A percentile compares a stretch with the other conserved stretches of the same genome.
phyloP scores from a whole-genome alignment of 1,284 basidiomycete species.

The Leccinum subrobustum region DNA sequence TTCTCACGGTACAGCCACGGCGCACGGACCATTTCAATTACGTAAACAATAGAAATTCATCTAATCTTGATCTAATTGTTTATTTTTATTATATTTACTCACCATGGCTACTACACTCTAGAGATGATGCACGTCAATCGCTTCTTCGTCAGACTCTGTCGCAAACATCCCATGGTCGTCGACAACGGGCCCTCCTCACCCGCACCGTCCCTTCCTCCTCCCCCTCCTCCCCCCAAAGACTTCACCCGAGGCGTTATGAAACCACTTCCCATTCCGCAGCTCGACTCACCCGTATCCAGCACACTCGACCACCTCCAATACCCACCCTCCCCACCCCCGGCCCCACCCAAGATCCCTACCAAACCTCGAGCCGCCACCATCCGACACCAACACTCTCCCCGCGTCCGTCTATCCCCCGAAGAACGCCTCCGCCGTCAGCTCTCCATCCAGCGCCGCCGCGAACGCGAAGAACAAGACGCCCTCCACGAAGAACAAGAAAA shows the following conservation, averaged over 20 bases:
- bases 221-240: constrained; percentile 30
- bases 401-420: constrained; percentile 31
- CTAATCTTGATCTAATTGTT: constrained; percentile 20
- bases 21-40: constrained; percentile 30
- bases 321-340: constrained; percentile 10
- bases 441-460: constrained; percentile 41
- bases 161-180: constrained; percentile 9
- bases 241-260: constrained; percentile 10
- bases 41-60: background rate
- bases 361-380: background rate
- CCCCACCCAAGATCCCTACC: constrained; percentile 6
- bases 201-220: constrained; percentile 6
- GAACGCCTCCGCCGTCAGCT: constrained; percentile 44
- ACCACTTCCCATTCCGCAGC: constrained; percentile 23
- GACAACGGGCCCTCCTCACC: constrained; percentile 1
- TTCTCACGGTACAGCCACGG: constrained; percentile 27
- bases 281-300: background rate
- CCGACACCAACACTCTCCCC: background rate
- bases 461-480: constrained; percentile 50
- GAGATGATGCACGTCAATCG: constrained; percentile 5
- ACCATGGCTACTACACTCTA: constrained; percentile 10
- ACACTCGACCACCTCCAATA: constrained; percentile 2
- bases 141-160: constrained; percentile 21
- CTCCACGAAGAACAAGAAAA: constrained; percentile 14
- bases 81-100: background rate